A percentile compares a stretch with the other conserved stretches of the same genome.
Evolutionary conservation across 495 filamentous ascomycete genomes (phyloP).

Genomic region (Aspergillus diversus): DNA sequence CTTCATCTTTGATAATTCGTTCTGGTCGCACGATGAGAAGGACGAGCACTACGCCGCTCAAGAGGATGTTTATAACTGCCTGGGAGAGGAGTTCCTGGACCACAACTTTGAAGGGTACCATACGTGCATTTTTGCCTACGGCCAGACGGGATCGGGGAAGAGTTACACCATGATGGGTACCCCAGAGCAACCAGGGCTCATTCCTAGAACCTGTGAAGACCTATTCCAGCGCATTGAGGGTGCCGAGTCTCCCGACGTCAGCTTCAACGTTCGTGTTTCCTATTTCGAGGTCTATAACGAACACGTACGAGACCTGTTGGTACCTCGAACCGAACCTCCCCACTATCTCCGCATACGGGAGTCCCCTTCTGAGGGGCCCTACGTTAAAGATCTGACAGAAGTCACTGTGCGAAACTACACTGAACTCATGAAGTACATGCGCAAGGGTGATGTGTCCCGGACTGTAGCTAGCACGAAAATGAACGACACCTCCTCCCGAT

Average conservation of each 20-base stretch:
- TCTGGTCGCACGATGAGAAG: conserved; percentile 82
- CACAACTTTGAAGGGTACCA: conserved; percentile 99
- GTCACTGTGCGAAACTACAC: conserved; percentile 79
- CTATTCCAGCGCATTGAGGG: conserved; percentile 92
- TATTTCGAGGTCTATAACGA: conserved; percentile 99
- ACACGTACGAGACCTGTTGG: conserved; percentile 93
- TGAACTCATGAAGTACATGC: conserved; percentile 90
- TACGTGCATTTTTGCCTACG: conserved; percentile 98
- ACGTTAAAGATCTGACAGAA: conserved; percentile 95
- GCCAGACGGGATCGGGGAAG: conserved; percentile 97
- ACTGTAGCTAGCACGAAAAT: conserved; percentile 98
- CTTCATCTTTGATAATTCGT: conserved; percentile 97
- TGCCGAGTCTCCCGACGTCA: conserved; percentile 82
- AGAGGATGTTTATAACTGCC: conserved; percentile 89
- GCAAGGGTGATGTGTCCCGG: conserved; percentile 81
- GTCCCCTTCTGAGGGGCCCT: conserved; percentile 93
- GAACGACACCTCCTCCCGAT: conserved; percentile 96
- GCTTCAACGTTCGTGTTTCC: conserved; percentile 93
- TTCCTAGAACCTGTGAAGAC: conserved; percentile 96
- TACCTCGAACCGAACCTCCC: conserved; percentile 72
- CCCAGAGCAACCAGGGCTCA: conserved; percentile 81
- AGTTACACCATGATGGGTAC: conserved; percentile 99
- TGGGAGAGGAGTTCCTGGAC: conserved; percentile 96
- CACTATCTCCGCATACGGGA: conserved; percentile 98
- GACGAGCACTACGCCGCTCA: conserved; percentile 84